A percentile compares a stretch with the other conserved stretches of the same genome.
These are phyloP conservation scores for Morella rubra DNA, from an alignment of 306 rosid species.

Conservation along the genomic window DNA sequence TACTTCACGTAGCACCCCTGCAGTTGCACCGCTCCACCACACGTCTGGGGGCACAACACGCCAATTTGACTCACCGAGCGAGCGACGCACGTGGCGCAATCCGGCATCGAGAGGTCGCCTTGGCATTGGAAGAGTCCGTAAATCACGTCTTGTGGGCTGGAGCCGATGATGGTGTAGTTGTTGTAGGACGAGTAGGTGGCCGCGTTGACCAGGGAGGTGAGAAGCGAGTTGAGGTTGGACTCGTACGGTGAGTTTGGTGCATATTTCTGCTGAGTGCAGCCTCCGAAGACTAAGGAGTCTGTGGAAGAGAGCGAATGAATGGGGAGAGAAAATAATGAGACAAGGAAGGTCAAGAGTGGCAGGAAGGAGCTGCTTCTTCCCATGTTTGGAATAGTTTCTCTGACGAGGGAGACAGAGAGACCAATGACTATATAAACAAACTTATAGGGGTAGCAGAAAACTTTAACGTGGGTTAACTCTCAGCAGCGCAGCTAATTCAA, in stretches of 20 bases:
- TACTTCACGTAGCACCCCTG: conserved; percentile 84
- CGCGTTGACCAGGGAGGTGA: conserved; percentile 78
- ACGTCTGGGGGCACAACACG: conserved; percentile 40
- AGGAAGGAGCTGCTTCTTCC: conserved; percentile 2
- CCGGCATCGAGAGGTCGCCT: conserved; percentile 84
- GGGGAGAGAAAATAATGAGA: conserved; percentile 7
- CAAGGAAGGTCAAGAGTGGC: conserved; percentile 5
- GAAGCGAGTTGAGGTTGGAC: conserved; percentile 80
- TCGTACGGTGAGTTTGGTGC: conserved; percentile 58
- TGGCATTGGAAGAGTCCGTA: conserved; percentile 94
- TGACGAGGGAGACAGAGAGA: background rate
- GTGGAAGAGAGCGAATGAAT: conserved; percentile 24
- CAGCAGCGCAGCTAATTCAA: background rate
- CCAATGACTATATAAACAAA: background rate
- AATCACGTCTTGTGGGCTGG: conserved; percentile 44
- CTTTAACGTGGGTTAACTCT: background rate
- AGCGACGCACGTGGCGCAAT: conserved; percentile 68
- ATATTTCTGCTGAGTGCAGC: conserved; percentile 77
- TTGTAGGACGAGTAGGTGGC: conserved; percentile 87
- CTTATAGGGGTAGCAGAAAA: background rate
- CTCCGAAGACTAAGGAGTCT: conserved; percentile 70
- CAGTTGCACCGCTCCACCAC: conserved; percentile 79
- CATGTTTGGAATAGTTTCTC: background rate
- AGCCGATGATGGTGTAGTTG: conserved; percentile 68
- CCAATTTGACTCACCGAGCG: conserved; percentile 53